Base-by-base conservation (phyloP, 345 rosid species). In the Nasturtium officinale region DNA sequence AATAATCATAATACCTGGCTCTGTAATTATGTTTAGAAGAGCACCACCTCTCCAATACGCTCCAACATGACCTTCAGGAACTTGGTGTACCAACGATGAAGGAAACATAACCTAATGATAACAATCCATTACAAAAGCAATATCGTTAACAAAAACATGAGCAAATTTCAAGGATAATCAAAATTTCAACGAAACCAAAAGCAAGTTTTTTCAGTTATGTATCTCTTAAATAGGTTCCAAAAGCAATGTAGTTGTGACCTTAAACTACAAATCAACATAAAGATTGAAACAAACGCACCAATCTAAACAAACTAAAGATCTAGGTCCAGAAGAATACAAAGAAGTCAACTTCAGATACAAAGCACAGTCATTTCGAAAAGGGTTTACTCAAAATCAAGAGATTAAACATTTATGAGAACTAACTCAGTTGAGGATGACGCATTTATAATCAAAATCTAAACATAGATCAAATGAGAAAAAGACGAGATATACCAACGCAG, bases 21-120 rank as follows among this genome's bases (percentile, higher is more conserved):
- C 83, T 12, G 94, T 78, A 65, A 93, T 79, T 1, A 78, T 80
- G 17, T 86, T 65, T 16, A 89, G 77, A 65, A 93, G 94, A 26
- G 96, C 98, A 77, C 96, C 98, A 40, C 96, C 97, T 81, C 89
- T 87, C 97, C 96, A 93, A 69, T 93, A 93, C 7, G 87, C 98
- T 65, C 98, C 97, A 53, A 93, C 98, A 56, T 93, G 90, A 77
- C 97, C 97, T 83, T 93, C 97, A 13, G 97, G 97, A 23, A 93
- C 92, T 87, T 90, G 94, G 57, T 93, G 96, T 59, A 93, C 48
- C 77, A 89, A 79, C 33, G 88, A 74, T 40, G 85, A 80, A 71
- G 87, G 87, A 61, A 83, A 67, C 77, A 89, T 32, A 21, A 84
- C 78, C 97, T 89, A 79, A 30, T 61, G 71, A 37, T 64, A 23